A percentile compares a stretch with the other conserved stretches of the same genome.
phyloP scores from a whole-genome alignment of 2,329 filamentous ascomycete species.

The Fusarium nematophilum region DNA sequence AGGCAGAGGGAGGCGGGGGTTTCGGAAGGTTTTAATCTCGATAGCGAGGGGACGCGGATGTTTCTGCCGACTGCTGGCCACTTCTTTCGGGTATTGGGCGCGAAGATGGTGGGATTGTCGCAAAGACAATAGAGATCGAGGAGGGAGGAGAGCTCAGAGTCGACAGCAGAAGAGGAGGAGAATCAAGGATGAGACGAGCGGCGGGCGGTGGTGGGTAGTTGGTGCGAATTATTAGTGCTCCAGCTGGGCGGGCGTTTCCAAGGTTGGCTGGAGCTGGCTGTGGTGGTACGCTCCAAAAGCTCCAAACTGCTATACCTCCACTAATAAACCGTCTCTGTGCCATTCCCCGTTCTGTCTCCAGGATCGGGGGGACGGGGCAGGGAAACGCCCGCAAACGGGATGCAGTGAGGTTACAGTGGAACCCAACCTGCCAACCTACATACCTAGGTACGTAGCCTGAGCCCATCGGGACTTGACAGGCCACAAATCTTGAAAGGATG shows the following conservation, averaged over 20 bases:
- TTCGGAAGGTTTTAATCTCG: conserved; percentile 14
- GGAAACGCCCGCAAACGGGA: too few relatives aligned
- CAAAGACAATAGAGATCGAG: not conserved
- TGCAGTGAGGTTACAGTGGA: not conserved
- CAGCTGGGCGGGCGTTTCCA: not conserved
- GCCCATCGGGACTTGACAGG: too few relatives aligned
- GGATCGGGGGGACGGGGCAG: too few relatives aligned
- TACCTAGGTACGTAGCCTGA: too few relatives aligned
- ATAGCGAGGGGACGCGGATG: conserved; percentile 8
- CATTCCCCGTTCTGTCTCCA: too few relatives aligned
- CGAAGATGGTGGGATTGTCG: not conserved
- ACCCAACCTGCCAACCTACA: not conserved
- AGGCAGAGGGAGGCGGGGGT: conserved; percentile 26
- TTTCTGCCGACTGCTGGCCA: conserved; percentile 9
- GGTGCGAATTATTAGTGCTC: conserved; percentile 5
- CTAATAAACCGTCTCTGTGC: not conserved
- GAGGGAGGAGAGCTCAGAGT: not conserved
- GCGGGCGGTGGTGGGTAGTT: conserved; percentile 8
- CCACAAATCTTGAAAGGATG: too few relatives aligned
- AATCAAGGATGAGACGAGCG: conserved; percentile 26
- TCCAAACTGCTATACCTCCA: too few relatives aligned
- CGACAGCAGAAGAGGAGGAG: conserved; percentile 5
- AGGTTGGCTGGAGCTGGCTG: too few relatives aligned
- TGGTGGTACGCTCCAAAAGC: conserved; percentile 6
- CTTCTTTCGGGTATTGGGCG: conserved; percentile 1